Evolutionary conservation across 805 yeast species (phyloP), one percentile per base, ranked within the genome.

Genomic region (Candida nitratophila): DNA sequence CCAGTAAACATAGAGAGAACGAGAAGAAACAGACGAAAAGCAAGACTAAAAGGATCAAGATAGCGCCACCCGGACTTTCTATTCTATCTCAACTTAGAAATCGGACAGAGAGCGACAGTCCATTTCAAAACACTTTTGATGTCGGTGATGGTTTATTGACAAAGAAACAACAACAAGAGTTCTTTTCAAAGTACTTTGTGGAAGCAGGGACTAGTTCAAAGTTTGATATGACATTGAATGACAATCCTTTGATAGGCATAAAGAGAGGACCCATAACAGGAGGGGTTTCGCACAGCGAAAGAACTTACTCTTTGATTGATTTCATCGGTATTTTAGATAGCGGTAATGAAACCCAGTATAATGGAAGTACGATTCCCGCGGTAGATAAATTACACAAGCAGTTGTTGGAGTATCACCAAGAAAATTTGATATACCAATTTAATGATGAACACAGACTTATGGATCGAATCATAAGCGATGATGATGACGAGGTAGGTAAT

Each of bases 71-170:
- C 4, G 50, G 27, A 47, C 53, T 41, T 33, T 41, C 39, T 41
- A 45, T 22, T n/a, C 39, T 38, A 47, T 47, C 40, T 12, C 50
- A 42, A 26, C 33, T 39, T 12, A 22, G 22, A 34, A 41, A 41
- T 4, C n/a, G 48, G 1, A 39, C 38, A 19, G 17, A 33, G 15
- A 41, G 42, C 6, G 66, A 63, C 29, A 47, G 46, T 4, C 29
- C 59, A 0, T 61, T 48, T 45, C 40, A 53, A 14, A 51, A 47
- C 41, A 21, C 39, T 9, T 64, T 65, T 45, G 44, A 44, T 11
- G 46, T 51, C 0, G 46, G 48, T 5, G 75, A 65, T 16, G 80
- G 79, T 0, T 57, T 66, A n/a, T 60, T 75, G 40, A 57, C 61
- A 2, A 55, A 66, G 3, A 57, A 59, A 8, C 65, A 74, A 41